Conservation (phyloP, 495 filamentous ascomycete species). For the Aspergillus avenaceus region DNA sequence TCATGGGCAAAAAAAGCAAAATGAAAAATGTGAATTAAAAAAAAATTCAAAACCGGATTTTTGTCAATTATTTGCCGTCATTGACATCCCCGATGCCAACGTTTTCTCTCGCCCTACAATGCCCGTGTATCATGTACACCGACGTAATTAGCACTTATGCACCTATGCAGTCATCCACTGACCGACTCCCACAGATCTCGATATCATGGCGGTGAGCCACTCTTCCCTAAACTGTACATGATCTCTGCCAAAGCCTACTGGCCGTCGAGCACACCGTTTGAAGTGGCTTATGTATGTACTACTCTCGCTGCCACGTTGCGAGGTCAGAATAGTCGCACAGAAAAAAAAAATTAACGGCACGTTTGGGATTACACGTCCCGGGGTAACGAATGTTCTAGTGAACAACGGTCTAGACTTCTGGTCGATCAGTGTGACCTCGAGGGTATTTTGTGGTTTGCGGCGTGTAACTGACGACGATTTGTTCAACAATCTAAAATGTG, state of each 20-base stretch:
- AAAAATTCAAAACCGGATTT: background rate
- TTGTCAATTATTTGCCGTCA: background rate
- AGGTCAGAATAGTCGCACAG: background rate
- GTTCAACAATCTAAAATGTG: background rate
- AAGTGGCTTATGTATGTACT: conserved; percentile 8
- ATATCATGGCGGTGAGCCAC: conserved; percentile 18
- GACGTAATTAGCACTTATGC: background rate
- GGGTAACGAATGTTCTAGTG: background rate
- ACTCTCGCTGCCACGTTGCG: conserved; percentile 15
- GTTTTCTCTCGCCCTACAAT: background rate
- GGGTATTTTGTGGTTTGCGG: too few species aligned
- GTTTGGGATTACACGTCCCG: background rate
- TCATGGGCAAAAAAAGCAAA: background rate
- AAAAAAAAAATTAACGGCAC: conserved; percentile 4
- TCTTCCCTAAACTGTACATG: background rate
- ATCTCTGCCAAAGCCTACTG: background rate
- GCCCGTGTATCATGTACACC: background rate
- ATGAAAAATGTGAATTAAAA: background rate
- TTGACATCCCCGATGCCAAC: background rate
- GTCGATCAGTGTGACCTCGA: background rate
- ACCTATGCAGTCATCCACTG: background rate
- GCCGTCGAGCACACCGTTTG: background rate
- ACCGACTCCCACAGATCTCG: conserved; percentile 7
- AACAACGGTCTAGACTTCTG: conserved; percentile 3
- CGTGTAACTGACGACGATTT: background rate